Base-by-base conservation (phyloP, 257 asterid genomes). In the Rauvolfia tetraphylla region DNA sequence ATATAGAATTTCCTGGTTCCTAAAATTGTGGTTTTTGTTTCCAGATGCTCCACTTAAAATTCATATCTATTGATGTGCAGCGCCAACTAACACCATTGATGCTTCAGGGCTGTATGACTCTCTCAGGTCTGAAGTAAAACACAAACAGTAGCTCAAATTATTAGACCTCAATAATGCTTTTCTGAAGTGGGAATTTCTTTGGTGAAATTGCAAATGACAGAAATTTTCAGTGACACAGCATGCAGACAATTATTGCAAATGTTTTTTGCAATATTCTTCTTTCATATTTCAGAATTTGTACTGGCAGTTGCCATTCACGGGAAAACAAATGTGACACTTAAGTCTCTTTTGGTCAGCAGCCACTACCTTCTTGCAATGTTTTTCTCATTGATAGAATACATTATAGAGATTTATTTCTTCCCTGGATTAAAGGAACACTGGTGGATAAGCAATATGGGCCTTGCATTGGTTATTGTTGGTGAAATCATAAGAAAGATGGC, bases 401-500 rank as follows among this genome's bases (percentile, higher is more conserved):
- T 86, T 12, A 59, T 92, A 23, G 99, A 91, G 85, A 71, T 87
- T 41, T 84, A 89, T 75, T 81, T 86, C 83, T 89, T 88, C 86
- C 96, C 97, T 4, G 90, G 79, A 49, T 42, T 85, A 78, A 93
- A 93, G 79, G 94, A 89, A 61, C 81, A 83, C 42, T 89, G 98
- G 97, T 82, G 79, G 84, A 62, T 91, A 76, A 95, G 93, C 86
- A 84, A 89, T 84, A 66, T 48, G 0, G 97, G 98, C 73, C 92
- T 95, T 77, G 83, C 73, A 51, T 36, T 95, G 96, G 89, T 95
- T 58, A 71, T 95, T 41, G 33, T 89, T 3, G 99, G 98, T 0
- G 99, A 95, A 88, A 48, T 84, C 39, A 89, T 95, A n/a, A 79
- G 96, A 53, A 95, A 92, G 80, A 34, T 83, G 76, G 99, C 99